phyloP scores from a whole-genome alignment of 2,329 filamentous ascomycete genomes.

The Epichloe elymi region DNA sequence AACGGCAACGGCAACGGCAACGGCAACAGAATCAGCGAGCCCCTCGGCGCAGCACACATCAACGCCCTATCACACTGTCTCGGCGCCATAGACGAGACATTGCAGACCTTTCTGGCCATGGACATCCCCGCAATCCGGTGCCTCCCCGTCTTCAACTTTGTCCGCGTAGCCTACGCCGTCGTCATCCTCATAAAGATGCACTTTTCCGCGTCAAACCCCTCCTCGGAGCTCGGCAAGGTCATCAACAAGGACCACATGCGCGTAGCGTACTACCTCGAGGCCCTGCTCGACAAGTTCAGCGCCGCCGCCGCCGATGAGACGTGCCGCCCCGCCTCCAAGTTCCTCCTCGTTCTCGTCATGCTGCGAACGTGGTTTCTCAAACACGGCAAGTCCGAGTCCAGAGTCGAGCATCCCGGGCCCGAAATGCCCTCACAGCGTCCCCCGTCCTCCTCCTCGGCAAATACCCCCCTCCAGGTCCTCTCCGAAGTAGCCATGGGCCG shows the following conservation, averaged over 20 bases:
- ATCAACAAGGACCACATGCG: constrained; percentile 57
- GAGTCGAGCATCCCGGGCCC: no score
- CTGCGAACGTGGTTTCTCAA: constrained; percentile 56
- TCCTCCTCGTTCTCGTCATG: constrained; percentile 57
- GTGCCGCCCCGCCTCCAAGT: constrained; percentile 55
- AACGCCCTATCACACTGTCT: constrained; percentile 55
- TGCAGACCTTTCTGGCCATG: constrained; percentile 52
- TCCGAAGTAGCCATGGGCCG: constrained; percentile 42
- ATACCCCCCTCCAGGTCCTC: constrained; percentile 42
- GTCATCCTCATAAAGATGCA: constrained; percentile 65
- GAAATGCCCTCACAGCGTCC: not conserved
- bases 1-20: constrained; percentile 27
- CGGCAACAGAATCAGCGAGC: constrained; percentile 24
- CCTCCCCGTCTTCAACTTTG: constrained; percentile 57
- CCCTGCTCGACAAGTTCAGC: constrained; percentile 55
- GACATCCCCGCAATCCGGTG: constrained; percentile 45
- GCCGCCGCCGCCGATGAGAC: constrained; percentile 48
- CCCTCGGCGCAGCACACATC: constrained; percentile 41
- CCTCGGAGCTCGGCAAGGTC: constrained; percentile 54
- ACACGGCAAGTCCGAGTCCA: constrained; percentile 22
- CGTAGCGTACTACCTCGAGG: constrained; percentile 52
- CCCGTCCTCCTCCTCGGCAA: constrained; percentile 19
- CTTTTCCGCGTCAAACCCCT: constrained; percentile 49
- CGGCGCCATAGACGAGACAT: constrained; percentile 49
- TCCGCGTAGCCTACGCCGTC: constrained; percentile 57